These are phyloP conservation scores for Talaromyces sp. DNA, from an alignment of 2,329 filamentous ascomycete species.

Conservation along the genomic window DNA sequence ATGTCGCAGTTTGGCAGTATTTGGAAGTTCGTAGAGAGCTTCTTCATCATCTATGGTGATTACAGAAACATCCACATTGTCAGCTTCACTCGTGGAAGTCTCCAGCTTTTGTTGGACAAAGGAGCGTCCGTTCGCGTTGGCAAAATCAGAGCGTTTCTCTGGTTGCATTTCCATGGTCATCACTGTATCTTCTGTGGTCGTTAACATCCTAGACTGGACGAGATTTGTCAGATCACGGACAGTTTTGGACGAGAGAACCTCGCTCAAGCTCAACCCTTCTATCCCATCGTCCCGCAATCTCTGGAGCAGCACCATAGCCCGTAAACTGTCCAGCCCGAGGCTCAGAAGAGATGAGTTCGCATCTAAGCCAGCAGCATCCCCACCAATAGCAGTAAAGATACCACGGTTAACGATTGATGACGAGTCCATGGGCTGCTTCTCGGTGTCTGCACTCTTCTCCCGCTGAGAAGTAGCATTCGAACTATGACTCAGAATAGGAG, in stretches of 20 bases:
- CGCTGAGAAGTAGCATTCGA: background rate
- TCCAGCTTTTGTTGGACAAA: background rate
- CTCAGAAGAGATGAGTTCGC: conserved; percentile 20
- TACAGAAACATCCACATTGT: background rate
- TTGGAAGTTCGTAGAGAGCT: background rate
- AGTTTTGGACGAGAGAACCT: conserved; percentile 28
- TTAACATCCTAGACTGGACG: background rate
- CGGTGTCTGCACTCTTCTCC: background rate
- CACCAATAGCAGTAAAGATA: background rate
- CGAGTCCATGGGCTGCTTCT: background rate
- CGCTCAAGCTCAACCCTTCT: conserved; percentile 22
- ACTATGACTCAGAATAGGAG: background rate
- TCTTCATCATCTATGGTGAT: conserved; percentile 2
- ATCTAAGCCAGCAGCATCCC: conserved; percentile 14
- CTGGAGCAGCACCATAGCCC: conserved; percentile 32
- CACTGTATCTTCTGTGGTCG: background rate
- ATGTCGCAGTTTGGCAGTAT: background rate
- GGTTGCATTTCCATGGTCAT: background rate
- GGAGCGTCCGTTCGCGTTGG: background rate
- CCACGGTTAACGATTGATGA: background rate
- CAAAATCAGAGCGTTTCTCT: background rate
- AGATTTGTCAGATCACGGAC: conserved; percentile 9
- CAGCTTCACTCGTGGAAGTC: background rate
- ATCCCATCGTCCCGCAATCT: conserved; percentile 25
- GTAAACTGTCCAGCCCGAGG: conserved; percentile 33